Conservation (phyloP, 2,329 filamentous ascomycete genomes). For the Penicillium expansum region DNA sequence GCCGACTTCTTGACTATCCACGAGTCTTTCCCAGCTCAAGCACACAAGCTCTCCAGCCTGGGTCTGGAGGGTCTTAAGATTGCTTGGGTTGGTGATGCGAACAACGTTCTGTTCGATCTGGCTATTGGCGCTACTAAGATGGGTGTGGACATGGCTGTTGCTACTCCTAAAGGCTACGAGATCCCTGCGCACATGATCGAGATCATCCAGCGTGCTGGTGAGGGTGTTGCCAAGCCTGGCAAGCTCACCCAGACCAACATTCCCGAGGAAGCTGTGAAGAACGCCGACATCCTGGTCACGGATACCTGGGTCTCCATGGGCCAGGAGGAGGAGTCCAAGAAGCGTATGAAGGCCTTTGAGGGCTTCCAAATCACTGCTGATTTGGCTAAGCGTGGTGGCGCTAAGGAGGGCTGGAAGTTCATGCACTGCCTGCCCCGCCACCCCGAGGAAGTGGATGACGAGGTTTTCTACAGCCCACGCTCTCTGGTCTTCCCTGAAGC, state of each 20-base stretch:
- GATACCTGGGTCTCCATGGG: constrained; percentile 99
- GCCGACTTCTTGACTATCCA: constrained; percentile 90
- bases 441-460: constrained; percentile 86
- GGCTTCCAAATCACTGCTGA: constrained; percentile 91
- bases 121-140: constrained; percentile 84
- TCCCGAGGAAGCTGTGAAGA: constrained; percentile 80
- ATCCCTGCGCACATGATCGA: constrained; percentile 73
- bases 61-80: constrained; percentile 82
- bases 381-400: constrained; percentile 77
- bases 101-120: constrained; percentile 94
- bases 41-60: constrained; percentile 48
- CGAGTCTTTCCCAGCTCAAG: constrained; percentile 64
- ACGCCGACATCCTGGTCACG: constrained; percentile 86
- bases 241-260: constrained; percentile 71
- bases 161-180: constrained; percentile 78
- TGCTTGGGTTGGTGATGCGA: constrained; percentile 94
- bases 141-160: constrained; percentile 81
- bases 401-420: constrained; percentile 89
- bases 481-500: constrained; percentile 92
- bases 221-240: constrained; percentile 58
- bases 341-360: constrained; percentile 74
- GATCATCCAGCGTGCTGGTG: constrained; percentile 65
- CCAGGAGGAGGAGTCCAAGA: constrained; percentile 79
- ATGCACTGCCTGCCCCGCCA: constrained; percentile 98
- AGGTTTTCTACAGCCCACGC: constrained; percentile 84